Percentiles rank a stretch among this genome's conserved stretches.
Conservation (phyloP, 1,139 yeast genomes). For the Lodderomyces parapsilosis region DNA sequence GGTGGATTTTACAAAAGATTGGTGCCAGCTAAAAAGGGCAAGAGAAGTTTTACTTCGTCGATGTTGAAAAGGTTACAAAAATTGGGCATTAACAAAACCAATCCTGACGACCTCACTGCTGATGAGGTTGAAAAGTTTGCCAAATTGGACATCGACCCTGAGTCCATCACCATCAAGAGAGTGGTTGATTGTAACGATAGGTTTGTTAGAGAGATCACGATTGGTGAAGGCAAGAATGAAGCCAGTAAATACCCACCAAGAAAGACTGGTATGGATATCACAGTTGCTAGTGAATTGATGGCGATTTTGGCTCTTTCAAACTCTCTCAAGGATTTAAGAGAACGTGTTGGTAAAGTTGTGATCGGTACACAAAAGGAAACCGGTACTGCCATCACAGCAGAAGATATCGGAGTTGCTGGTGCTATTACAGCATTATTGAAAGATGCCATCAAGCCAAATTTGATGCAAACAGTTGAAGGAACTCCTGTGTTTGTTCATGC, state of each 20-base stretch:
- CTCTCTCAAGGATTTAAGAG: constrained; percentile 64
- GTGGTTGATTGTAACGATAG: constrained; percentile 83
- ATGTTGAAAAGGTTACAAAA: constrained; percentile 64
- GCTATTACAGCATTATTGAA: constrained; percentile 75
- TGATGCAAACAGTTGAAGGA: constrained; percentile 85
- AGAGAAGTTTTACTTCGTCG: constrained; percentile 61
- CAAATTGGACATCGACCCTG: constrained; percentile 68
- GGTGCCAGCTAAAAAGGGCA: constrained; percentile 69
- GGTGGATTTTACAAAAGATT: constrained; percentile 65
- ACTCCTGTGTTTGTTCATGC: constrained; percentile 85
- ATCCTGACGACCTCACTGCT: constrained; percentile 67
- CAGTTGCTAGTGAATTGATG: constrained; percentile 82
- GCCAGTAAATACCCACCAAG: constrained; percentile 63
- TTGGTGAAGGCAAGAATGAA: constrained; percentile 78
- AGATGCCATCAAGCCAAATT: constrained; percentile 80
- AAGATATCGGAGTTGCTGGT: constrained; percentile 79
- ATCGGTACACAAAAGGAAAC: constrained; percentile 60
- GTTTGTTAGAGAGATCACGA: constrained; percentile 69
- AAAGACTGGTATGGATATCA: constrained; percentile 74
- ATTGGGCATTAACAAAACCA: constrained; percentile 61
- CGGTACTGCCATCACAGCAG: constrained; percentile 71
- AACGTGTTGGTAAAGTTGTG: constrained; percentile 68
- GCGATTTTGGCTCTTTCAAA: constrained; percentile 74
- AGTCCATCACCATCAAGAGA: constrained; percentile 69
- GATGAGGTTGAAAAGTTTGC: constrained; percentile 66